Conservation (phyloP, 805 yeast species). For the Ogataea trehaloabstinens region DNA sequence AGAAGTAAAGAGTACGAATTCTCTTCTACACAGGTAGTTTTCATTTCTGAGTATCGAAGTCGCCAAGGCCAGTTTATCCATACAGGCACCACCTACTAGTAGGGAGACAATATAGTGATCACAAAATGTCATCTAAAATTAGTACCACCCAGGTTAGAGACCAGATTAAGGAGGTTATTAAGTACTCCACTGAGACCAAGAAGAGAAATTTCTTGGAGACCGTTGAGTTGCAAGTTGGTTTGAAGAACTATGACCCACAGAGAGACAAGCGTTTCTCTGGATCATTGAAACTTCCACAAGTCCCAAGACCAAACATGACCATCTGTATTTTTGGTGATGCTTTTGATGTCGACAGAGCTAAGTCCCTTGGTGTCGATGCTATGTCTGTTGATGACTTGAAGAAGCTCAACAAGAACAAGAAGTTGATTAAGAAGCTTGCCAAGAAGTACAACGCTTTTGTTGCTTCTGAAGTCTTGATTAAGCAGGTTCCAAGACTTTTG, state of each 20-base stretch:
- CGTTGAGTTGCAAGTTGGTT: conserved; percentile 98
- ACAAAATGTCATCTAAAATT: conserved; percentile 75
- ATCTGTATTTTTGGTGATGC: conserved; percentile 99
- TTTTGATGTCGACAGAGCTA: conserved; percentile 99
- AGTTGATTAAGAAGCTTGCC: conserved; percentile 98
- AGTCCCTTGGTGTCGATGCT: conserved; percentile 98
- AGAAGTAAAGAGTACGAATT: no score
- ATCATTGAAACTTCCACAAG: conserved; percentile 94
- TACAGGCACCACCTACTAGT: conserved; percentile 40
- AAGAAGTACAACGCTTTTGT: conserved; percentile 99
- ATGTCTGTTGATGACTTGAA: conserved; percentile 99
- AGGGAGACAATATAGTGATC: conserved; percentile 70
- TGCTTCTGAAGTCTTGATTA: conserved; percentile 98
- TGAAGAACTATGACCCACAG: conserved; percentile 99
- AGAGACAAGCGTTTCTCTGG: conserved; percentile 99
- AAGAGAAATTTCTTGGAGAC: conserved; percentile 99
- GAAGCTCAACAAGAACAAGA: conserved; percentile 99
- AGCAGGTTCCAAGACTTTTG: conserved; percentile 99
- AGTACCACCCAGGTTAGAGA: conserved; percentile 93
- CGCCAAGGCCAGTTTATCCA: conserved; percentile 43
- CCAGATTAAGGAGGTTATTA: conserved; percentile 88
- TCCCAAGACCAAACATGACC: conserved; percentile 99
- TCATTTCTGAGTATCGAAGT: no score
- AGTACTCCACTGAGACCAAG: conserved; percentile 90
- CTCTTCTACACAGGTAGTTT: no score